A percentile compares a stretch with the other conserved stretches of the same genome.
phyloP scores from a whole-genome alignment of 495 filamentous ascomycete species.

The Trichoderma virens region DNA sequence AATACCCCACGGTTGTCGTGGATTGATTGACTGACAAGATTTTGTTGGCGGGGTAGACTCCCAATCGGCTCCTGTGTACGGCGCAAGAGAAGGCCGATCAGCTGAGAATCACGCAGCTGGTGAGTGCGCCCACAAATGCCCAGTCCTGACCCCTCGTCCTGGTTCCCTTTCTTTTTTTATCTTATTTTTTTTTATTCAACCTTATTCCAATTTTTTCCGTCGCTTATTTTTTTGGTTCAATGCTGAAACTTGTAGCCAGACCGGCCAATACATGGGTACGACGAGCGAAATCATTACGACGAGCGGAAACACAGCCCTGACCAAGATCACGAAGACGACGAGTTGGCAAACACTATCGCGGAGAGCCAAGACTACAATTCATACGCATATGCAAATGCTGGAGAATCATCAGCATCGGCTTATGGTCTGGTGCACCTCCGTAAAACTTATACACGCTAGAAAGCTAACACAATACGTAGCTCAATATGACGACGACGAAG shows the following conservation, averaged over 20 bases:
- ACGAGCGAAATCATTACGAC: neutral
- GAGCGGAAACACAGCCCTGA: neutral
- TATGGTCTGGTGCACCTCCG: neutral
- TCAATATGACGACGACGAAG: constrained; percentile 6
- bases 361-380: neutral
- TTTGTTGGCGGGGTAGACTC: constrained; percentile 4
- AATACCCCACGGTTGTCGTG: neutral
- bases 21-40: neutral
- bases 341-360: neutral
- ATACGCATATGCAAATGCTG: neutral
- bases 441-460: neutral
- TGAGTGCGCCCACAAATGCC: neutral
- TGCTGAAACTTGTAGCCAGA: neutral
- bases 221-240: neutral
- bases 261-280: neutral
- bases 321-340: constrained; percentile 2
- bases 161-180: neutral
- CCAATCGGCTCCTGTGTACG: neutral
- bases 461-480: neutral
- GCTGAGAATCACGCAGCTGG: neutral
- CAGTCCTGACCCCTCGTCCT: neutral
- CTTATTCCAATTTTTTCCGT: neutral
- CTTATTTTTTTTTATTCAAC: neutral
- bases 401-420: neutral
- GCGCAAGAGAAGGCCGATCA: neutral